A percentile compares a stretch with the other conserved stretches of the same genome.
Evolutionary conservation across 1,284 basidiomycete species (phyloP).

Genomic region (Microbotryum violaceum): DNA sequence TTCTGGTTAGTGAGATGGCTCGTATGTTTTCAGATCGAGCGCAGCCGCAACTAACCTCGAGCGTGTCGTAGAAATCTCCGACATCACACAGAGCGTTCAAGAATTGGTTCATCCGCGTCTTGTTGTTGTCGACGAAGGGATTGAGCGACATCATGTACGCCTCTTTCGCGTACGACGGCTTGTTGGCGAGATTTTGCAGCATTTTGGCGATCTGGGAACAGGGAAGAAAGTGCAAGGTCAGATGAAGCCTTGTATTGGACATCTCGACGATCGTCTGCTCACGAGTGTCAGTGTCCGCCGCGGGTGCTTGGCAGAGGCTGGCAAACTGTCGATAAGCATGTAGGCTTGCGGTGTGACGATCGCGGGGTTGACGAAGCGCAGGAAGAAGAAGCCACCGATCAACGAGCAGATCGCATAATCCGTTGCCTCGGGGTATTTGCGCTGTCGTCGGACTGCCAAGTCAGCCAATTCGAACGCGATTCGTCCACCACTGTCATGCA

Average conservation of each 20-base stretch:
- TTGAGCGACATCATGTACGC: slow-evolving; percentile 97
- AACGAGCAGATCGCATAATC: slow-evolving; percentile 97
- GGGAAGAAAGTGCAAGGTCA: neutral
- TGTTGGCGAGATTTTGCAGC: slow-evolving; percentile 98
- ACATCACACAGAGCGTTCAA: slow-evolving; percentile 95
- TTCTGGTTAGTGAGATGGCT: slow-evolving; percentile 1
- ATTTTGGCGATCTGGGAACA: slow-evolving; percentile 85
- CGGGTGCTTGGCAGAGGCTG: slow-evolving; percentile 77
- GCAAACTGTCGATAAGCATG: slow-evolving; percentile 96
- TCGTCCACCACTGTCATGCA: slow-evolving; percentile 5
- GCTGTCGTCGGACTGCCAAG: slow-evolving; percentile 47
- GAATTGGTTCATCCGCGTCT: slow-evolving; percentile 92
- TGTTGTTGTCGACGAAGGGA: slow-evolving; percentile 97
- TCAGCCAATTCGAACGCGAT: slow-evolving; percentile 1
- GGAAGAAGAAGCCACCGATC: slow-evolving; percentile 99
- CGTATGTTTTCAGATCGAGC: neutral
- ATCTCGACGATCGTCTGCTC: slow-evolving; percentile 32
- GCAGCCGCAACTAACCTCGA: slow-evolving; percentile 60
- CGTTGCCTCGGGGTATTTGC: slow-evolving; percentile 95
- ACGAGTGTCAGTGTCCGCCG: slow-evolving; percentile 90
- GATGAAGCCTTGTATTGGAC: neutral
- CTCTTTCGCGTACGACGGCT: slow-evolving; percentile 95
- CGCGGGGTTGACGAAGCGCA: slow-evolving; percentile 99
- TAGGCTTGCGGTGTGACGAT: slow-evolving; percentile 99
- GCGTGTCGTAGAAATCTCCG: slow-evolving; percentile 96